A percentile compares a stretch with the other conserved stretches of the same genome.
Evolutionary conservation across 192 early-diverging fungal species (phyloP).

Genomic region (Backusella sp.): DNA sequence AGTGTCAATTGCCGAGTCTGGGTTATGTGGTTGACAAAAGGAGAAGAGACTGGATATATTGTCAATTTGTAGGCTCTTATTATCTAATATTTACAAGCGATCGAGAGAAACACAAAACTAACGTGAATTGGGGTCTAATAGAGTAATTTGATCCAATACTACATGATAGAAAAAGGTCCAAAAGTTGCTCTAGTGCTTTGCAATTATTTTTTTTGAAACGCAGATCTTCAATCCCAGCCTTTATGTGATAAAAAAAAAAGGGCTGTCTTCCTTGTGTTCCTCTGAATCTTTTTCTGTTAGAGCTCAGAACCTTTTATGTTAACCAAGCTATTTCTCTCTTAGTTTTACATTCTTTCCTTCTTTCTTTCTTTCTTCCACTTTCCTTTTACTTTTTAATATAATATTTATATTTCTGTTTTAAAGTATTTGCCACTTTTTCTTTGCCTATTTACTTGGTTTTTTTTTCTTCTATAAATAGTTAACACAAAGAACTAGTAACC

Average conservation of each 20-base stretch:
- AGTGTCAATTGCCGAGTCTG: neutral
- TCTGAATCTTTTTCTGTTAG: constrained; percentile 1
- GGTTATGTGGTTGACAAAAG: neutral
- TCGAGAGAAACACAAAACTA: neutral
- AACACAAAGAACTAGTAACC: neutral
- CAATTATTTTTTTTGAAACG: neutral
- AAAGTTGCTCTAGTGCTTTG: neutral
- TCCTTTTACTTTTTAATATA: neutral
- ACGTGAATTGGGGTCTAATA: constrained; percentile 13
- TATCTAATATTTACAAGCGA: neutral
- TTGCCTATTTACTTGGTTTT: neutral
- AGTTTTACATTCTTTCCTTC: neutral
- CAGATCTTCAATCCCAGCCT: constrained; percentile 4
- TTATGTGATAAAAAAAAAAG: neutral
- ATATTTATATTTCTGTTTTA: neutral
- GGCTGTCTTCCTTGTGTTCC: neutral
- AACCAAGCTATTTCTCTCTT: neutral
- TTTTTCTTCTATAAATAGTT: neutral
- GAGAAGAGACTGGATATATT: neutral
- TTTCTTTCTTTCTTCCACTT: neutral
- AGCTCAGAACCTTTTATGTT: neutral
- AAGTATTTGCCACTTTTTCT: neutral
- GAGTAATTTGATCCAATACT: constrained; percentile 16
- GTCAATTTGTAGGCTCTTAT: neutral
- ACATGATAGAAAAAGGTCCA: neutral